Evolutionary conservation across 2,329 filamentous ascomycete genomes (phyloP), one percentile per base, ranked within the genome.

Genomic region (Ceratocystis eucalypticola): DNA sequence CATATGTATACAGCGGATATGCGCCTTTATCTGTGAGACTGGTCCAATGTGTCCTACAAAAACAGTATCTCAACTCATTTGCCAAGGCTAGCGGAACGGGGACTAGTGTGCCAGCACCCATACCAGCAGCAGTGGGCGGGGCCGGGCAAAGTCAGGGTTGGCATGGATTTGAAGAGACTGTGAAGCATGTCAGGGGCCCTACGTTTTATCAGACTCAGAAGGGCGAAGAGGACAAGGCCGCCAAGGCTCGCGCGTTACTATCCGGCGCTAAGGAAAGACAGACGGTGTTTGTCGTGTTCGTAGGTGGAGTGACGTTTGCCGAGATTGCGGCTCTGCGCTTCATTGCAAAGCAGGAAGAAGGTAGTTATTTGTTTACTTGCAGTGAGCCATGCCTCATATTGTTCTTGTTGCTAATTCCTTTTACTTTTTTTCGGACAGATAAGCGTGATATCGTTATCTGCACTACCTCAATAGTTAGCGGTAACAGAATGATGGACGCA

Each of bases 1-100:
- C 92, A n/a, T 99, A 99, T 72, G 92, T 96, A 10, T 99, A 97
- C 76, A 96, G 90, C 70, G 95, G 94, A 64, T 99, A 97, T 73
- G 94, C 95, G 3, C 95, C 94, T 0, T 82, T 99, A 12, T 96
- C 90, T 57, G 84, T 97, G 65, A 87, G 94, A 17, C 83, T 99
- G 3, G 88, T 99, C 5, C 95, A 99, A 75, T 94, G 90, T 73
- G 84, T 97, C 62, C 77, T 99, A 61, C 92, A 97, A 74, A 99
- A 99, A 75, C 85, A 90, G 66, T 89, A 92, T 70, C 79, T 99
- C 37, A 79, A 87, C 66, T 85, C 83, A 3, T 82, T 92, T 10
- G 86, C 84, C 64, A 86, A 84, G 70, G 88, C 88, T 37, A 82
- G 81, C 17, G 80, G 76, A 57, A 59, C 55, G n/a, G 55, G 55